Base-by-base conservation (phyloP, 495 filamentous ascomycete species). In the Cercophora sp. region DNA sequence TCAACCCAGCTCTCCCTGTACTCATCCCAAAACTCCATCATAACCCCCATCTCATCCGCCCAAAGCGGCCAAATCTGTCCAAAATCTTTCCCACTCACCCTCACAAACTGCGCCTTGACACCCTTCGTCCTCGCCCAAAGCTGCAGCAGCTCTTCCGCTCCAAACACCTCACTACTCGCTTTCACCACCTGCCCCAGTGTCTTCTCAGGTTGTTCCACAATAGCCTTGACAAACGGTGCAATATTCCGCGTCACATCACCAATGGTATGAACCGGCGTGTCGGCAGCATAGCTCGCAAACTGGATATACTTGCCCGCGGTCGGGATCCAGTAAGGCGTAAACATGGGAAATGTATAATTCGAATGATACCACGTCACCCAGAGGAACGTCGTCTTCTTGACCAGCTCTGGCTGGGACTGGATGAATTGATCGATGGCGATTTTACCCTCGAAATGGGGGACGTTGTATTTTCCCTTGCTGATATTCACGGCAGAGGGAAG, bases 401-500 rank as follows among this genome's bases (percentile, higher is more conserved):
- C 43, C 35, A 76, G 46, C 1, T 26, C 45, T 2, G 59, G 41
- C 34, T 55, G 20, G 15, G 10, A 42, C 41, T 59, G 64, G 64
- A 76, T 74, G 48, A 65, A 70, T 3, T 52, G 60, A 50, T 74
- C 65, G 42, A 72, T 48, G 18, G 45, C 44, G 40, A 62, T 64
- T 58, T 74, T 75, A 39, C 52, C 63, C n/a, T 70, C 69, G 32
- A 70, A 73, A 58, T 74, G 72, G 22, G 71, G 69, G 34, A 72
- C 43, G 5, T 53, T 8, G 36, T 63, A 61, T 37, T 64, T 67
- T 3, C 67, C 67, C 6, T 19, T 47, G 0, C 63, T 60, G 20
- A 71, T 55, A 11, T 48, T 50, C 24, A 5, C n/a, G 2, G 40
- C 55, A 44, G 66, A 48, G 18, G 65, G 58, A 4, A 71, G 62